A percentile compares a stretch with the other conserved stretches of the same genome.
These are phyloP conservation scores for Neotropicomus parvogracilis DNA, from an alignment of 1,284 basidiomycete species.

Conservation along the genomic window DNA sequence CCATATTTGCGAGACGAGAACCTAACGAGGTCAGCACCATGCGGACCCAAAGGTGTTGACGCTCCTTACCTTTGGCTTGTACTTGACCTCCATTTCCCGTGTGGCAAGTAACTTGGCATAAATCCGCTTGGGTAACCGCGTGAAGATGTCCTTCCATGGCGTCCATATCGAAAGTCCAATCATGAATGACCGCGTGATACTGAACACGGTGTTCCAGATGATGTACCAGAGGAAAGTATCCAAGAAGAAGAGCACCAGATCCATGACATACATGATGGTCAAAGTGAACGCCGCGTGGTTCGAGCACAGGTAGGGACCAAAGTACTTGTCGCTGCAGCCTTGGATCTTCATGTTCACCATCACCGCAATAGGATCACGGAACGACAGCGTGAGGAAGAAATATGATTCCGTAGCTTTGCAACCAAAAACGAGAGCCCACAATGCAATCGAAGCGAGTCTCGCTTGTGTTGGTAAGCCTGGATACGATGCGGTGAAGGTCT, in stretches of 20 bases:
- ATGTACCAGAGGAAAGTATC: constrained; percentile 98
- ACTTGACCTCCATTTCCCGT: constrained; percentile 90
- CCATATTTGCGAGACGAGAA: constrained; percentile 96
- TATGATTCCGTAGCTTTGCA: constrained; percentile 95
- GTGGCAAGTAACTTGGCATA: constrained; percentile 92
- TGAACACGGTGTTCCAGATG: constrained; percentile 96
- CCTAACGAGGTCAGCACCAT: constrained; percentile 44
- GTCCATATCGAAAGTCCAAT: constrained; percentile 95
- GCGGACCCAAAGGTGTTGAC: not conserved
- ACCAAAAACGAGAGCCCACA: constrained; percentile 89
- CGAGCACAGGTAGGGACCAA: constrained; percentile 75
- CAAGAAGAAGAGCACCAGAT: constrained; percentile 90
- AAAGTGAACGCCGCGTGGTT: constrained; percentile 92
- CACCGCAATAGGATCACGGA: constrained; percentile 83
- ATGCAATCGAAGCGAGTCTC: constrained; percentile 68
- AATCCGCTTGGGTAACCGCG: constrained; percentile 89
- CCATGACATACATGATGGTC: constrained; percentile 96
- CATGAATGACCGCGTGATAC: constrained; percentile 84
- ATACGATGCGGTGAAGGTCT: constrained; percentile 95
- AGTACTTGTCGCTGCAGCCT: constrained; percentile 79
- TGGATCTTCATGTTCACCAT: constrained; percentile 94
- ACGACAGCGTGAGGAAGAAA: constrained; percentile 93
- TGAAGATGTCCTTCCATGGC: constrained; percentile 94
- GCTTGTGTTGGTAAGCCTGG: constrained; percentile 59
- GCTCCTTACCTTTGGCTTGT: constrained; percentile 84